Evolutionary conservation across 2,329 filamentous ascomycete species (phyloP).

Genomic region (Rutstroemia sydowiana): DNA sequence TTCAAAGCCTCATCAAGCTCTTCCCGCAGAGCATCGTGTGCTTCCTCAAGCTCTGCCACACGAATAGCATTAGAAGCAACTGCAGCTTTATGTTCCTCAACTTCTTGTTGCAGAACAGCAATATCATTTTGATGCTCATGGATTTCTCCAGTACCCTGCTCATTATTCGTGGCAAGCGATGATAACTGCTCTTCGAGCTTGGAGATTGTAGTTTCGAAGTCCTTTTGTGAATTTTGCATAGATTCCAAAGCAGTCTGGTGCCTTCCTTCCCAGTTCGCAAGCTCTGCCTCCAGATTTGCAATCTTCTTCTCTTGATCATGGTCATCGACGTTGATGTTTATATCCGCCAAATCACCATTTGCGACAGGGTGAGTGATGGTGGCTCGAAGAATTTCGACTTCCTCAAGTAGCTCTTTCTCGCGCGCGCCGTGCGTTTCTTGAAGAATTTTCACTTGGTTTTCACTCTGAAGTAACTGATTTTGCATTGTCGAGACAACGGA

Average conservation of each 20-base stretch:
- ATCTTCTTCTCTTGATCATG: slow-evolving; percentile 36
- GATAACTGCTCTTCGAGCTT: slow-evolving; percentile 59
- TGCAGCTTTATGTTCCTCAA: slow-evolving; percentile 72
- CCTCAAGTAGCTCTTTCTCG: slow-evolving; percentile 65
- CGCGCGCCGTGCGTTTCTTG: slow-evolving; percentile 65
- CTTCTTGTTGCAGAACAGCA: slow-evolving; percentile 59
- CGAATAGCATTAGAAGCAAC: slow-evolving; percentile 62
- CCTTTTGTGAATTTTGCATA: slow-evolving; percentile 64
- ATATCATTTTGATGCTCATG: slow-evolving; percentile 43
- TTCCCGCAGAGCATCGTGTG: slow-evolving; percentile 56
- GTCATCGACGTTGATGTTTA: slow-evolving; percentile 16
- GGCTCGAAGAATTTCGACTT: slow-evolving; percentile 60
- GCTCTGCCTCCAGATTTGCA: slow-evolving; percentile 59
- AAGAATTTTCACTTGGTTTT: slow-evolving; percentile 68
- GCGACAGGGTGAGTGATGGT: slow-evolving; percentile 16
- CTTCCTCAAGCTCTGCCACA: slow-evolving; percentile 66
- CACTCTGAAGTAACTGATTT: slow-evolving; percentile 80
- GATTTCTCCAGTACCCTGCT: slow-evolving; percentile 46
- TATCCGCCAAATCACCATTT: slow-evolving; percentile 6
- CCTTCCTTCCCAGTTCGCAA: slow-evolving; percentile 67
- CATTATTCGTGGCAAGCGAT: slow-evolving; percentile 25
- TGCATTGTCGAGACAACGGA: slow-evolving; percentile 81
- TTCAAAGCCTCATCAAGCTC: slow-evolving; percentile 62
- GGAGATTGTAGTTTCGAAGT: slow-evolving; percentile 63
- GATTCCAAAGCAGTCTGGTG: slow-evolving; percentile 64